A percentile compares a stretch with the other conserved stretches of the same genome.
These are phyloP conservation scores for Rhodotorula babjevae DNA, from an alignment of 768 basidiomycete species.

Conservation along the genomic window DNA sequence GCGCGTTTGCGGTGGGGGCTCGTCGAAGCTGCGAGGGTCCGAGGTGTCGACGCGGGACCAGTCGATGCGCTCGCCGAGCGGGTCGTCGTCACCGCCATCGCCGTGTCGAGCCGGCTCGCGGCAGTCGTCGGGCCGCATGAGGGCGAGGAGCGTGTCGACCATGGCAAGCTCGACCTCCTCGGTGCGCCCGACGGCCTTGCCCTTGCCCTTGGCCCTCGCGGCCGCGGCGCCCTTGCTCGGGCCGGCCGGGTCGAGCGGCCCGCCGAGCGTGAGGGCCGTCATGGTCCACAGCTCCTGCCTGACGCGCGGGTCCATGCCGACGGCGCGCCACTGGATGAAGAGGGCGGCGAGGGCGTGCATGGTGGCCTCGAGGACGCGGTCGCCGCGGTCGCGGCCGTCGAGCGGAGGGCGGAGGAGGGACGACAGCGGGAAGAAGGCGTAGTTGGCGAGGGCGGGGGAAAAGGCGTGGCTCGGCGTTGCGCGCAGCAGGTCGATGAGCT, in stretches of 20 bases:
- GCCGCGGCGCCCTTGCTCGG: slow-evolving; percentile 40
- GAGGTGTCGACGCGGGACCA: slow-evolving; percentile 10
- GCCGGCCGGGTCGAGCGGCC: slow-evolving; percentile 52
- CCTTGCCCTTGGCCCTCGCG: slow-evolving; percentile 56
- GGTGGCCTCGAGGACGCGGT: slow-evolving; percentile 57
- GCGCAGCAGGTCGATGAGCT: slow-evolving; percentile 53
- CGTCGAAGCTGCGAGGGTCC: background rate
- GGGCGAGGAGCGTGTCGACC: slow-evolving; percentile 59
- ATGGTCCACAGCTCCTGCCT: slow-evolving; percentile 71
- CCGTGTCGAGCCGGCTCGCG: slow-evolving; percentile 35
- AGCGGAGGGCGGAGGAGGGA: slow-evolving; percentile 67
- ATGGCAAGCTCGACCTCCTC: slow-evolving; percentile 81
- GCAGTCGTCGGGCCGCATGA: slow-evolving; percentile 53
- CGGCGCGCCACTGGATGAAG: slow-evolving; percentile 57
- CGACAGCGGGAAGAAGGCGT: slow-evolving; percentile 81
- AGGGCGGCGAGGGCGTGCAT: slow-evolving; percentile 55
- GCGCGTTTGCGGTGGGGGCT: background rate
- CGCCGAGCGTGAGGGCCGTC: slow-evolving; percentile 61
- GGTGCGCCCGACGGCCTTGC: slow-evolving; percentile 56
- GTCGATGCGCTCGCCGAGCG: slow-evolving; percentile 42
- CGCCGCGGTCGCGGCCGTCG: slow-evolving; percentile 69
- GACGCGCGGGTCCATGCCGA: slow-evolving; percentile 32
- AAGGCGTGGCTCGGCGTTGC: slow-evolving; percentile 51
- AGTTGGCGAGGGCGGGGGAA: slow-evolving; percentile 64
- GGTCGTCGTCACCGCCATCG: slow-evolving; percentile 49